These are phyloP conservation scores for Lactifluus rugatus DNA, from an alignment of 768 basidiomycete species.

Conservation along the genomic window DNA sequence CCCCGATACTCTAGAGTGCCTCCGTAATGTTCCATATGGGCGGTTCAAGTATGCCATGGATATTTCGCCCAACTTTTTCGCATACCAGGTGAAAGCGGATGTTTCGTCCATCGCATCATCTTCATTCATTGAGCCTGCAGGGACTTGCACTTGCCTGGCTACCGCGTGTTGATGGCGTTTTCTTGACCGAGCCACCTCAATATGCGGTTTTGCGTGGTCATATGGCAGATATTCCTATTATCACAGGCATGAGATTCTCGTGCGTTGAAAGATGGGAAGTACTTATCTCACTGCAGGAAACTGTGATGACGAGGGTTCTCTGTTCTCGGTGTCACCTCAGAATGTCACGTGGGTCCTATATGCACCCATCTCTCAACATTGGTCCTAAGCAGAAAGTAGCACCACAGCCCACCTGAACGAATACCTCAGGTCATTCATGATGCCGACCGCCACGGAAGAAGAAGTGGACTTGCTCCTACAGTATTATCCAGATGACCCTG, in stretches of 20 bases:
- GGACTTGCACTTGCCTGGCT: slow-evolving; percentile 21
- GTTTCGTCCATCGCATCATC: neutral
- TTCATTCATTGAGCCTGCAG: slow-evolving; percentile 13
- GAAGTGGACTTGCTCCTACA: slow-evolving; percentile 3
- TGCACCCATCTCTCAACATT: neutral
- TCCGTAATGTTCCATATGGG: slow-evolving; percentile 30
- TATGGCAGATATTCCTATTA: slow-evolving; percentile 20
- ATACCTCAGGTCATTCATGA: slow-evolving; percentile 6
- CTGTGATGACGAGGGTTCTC: slow-evolving; percentile 52
- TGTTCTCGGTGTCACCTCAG: slow-evolving; percentile 24
- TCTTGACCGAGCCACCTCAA: slow-evolving; percentile 21
- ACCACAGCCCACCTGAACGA: neutral
- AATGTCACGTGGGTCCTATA: slow-evolving; percentile 26
- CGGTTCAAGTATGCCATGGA: slow-evolving; percentile 20
- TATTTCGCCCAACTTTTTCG: slow-evolving; percentile 25
- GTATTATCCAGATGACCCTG: slow-evolving; percentile 20
- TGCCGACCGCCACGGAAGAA: neutral
- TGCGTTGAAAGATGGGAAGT: too few species aligned
- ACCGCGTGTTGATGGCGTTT: slow-evolving; percentile 24
- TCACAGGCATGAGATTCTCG: slow-evolving; percentile 12
- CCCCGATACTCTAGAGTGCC: slow-evolving; percentile 35
- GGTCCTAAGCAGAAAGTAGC: neutral
- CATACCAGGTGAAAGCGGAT: slow-evolving; percentile 25
- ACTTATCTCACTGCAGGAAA: slow-evolving; percentile 28
- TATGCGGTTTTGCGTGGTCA: slow-evolving; percentile 18